Evolutionary conservation across 2,329 filamentous ascomycete genomes (phyloP), one percentile per base, ranked within the genome.

Genomic region (Metarhizium guizhouense): DNA sequence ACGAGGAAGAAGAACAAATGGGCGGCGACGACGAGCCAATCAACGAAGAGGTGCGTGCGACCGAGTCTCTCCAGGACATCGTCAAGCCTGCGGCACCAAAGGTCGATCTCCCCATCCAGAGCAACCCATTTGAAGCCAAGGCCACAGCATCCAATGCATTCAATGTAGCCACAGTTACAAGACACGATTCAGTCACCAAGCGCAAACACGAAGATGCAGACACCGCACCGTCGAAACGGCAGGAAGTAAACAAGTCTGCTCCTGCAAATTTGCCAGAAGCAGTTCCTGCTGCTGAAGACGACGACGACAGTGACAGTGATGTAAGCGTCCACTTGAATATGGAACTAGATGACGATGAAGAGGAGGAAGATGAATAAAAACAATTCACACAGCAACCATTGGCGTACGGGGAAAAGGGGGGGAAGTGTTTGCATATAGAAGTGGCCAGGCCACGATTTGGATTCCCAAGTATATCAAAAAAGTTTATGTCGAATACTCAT

Each of bases 301-400:
- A 70, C 4, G 74, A 74, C n/a, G 75, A 76, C 20, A 53, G 48
- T 18, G 53, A 74, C 36, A 74, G 74, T 14, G 79, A 82, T 55
- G 79, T 76, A 54, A 83, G 80, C 57, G 76, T 83, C 13, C 78
- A 83, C 66, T 69, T 83, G 56, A 80, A 83, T 54, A 83, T 83
- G 78, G 79, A 81, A 49, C 65, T 84, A 10, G 80, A 83, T 10
- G 77, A 78, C 16, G 75, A 77, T 10, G 73, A 73, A 1, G 76
- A 76, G 0, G 74, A 71, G 1, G 65, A 70, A 0, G 68, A 65
- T 3, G 59, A 68, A 63, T 6, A 40, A 20, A 29, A 52, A 11
- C 13, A 16, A 7, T 16, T 14, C 14, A 6, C 47, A 42, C 14
- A 16, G 3, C 16, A 30, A 38, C 18, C 7, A 52, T 13, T 16